These are phyloP conservation scores for Phytopythium vexans DNA, from an alignment of 352 stramenopile genomes.

Conservation along the genomic window DNA sequence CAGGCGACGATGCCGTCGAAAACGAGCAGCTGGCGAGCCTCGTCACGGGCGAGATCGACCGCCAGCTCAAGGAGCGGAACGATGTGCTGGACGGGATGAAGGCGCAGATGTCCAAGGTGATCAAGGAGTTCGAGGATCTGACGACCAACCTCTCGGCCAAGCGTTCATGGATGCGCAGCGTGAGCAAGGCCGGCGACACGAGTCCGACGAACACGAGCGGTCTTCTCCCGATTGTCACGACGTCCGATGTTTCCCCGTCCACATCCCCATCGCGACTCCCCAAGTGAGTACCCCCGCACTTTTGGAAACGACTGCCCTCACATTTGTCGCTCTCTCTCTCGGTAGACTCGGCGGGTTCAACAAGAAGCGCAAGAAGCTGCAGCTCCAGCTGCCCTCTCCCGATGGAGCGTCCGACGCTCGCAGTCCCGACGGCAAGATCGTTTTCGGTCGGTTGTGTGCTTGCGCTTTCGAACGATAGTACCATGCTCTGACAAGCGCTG, in stretches of 20 bases:
- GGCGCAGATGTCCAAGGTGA: slow-evolving; percentile 61
- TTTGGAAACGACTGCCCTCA: background rate
- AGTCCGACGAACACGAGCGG: no score
- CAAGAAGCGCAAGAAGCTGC: slow-evolving; percentile 45
- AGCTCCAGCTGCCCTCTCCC: slow-evolving; percentile 24
- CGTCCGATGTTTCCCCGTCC: slow-evolving; percentile 19
- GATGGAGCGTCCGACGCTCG: slow-evolving; percentile 23
- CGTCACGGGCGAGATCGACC: slow-evolving; percentile 60
- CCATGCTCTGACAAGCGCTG: background rate
- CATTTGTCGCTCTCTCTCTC: no score
- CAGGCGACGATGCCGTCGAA: slow-evolving; percentile 23
- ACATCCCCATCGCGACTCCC: slow-evolving; percentile 34
- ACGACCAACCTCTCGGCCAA: slow-evolving; percentile 48
- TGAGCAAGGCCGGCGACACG: slow-evolving; percentile 24
- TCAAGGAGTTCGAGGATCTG: slow-evolving; percentile 70
- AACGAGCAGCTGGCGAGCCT: slow-evolving; percentile 59
- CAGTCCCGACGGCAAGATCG: slow-evolving; percentile 54
- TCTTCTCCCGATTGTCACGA: slow-evolving; percentile 27
- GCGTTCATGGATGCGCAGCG: slow-evolving; percentile 66
- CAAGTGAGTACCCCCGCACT: slow-evolving; percentile 31
- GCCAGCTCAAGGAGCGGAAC: slow-evolving; percentile 45
- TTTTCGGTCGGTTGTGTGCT: slow-evolving; percentile 40
- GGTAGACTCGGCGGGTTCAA: slow-evolving; percentile 9
- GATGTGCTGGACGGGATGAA: slow-evolving; percentile 59
- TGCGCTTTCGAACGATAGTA: background rate